These are phyloP conservation scores for Tuber magnatum DNA, from an alignment of 495 filamentous ascomycete genomes.

Conservation along the genomic window DNA sequence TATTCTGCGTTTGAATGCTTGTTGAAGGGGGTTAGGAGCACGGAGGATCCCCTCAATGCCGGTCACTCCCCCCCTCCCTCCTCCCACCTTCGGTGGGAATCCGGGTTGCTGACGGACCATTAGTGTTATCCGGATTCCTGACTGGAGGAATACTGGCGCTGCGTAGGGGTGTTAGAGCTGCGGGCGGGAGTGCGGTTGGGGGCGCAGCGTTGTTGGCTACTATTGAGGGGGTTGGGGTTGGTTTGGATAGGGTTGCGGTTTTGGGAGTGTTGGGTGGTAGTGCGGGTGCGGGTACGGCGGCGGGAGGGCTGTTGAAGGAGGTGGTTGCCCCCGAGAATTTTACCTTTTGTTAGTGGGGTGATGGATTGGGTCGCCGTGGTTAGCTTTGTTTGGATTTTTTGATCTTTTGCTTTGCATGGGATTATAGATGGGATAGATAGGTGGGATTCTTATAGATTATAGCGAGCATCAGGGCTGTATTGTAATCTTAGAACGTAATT, in stretches of 20 bases:
- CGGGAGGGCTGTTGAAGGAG: conserved; percentile 94
- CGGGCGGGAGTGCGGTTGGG: conserved; percentile 88
- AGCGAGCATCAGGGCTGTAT: not conserved
- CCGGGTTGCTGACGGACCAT: conserved; percentile 5
- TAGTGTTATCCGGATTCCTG: conserved; percentile 87
- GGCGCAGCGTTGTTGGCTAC: conserved; percentile 88
- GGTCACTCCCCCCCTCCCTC: conserved; percentile 48
- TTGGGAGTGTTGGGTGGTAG: conserved; percentile 82
- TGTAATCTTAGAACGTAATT: not conserved
- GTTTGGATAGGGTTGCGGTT: conserved; percentile 78
- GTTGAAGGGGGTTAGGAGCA: conserved; percentile 86
- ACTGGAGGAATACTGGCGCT: conserved; percentile 87
- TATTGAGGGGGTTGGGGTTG: conserved; percentile 96
- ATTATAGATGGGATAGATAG: conserved; percentile 1
- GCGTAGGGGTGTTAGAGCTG: conserved; percentile 78
- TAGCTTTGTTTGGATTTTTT: not conserved
- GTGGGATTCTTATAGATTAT: not conserved
- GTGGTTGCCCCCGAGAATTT: conserved; percentile 60
- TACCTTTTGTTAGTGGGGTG: conserved; percentile 24
- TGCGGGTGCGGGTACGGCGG: conserved; percentile 96
- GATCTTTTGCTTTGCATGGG: not conserved
- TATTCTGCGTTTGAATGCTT: conserved; percentile 94
- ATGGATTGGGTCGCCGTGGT: not conserved
- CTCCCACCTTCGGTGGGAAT: not conserved
- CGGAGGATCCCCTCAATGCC: conserved; percentile 95